These are phyloP conservation scores for Cyanodermella asteris DNA, from an alignment of 2,329 filamentous ascomycete species.

Conservation along the genomic window DNA sequence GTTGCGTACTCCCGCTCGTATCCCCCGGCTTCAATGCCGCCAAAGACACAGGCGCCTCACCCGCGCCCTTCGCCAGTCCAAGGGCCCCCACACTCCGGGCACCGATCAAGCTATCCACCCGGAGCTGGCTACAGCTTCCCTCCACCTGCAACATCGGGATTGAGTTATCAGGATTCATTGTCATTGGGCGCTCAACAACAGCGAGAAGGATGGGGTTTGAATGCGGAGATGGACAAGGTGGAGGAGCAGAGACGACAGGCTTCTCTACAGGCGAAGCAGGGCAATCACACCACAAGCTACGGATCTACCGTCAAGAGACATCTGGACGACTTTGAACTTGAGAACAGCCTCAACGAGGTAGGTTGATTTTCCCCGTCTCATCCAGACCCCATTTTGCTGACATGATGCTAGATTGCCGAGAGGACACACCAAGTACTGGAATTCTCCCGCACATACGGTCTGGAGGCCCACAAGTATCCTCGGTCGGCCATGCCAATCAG, in stretches of 20 bases:
- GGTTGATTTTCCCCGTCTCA: slow-evolving; percentile 5
- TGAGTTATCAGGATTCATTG: no score
- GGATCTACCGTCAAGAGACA: slow-evolving; percentile 33
- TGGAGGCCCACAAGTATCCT: slow-evolving; percentile 17
- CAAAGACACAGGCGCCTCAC: no score
- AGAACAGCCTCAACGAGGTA: slow-evolving; percentile 26
- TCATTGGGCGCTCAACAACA: no score
- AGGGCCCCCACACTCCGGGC: no score
- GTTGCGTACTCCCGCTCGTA: no score
- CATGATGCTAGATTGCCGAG: slow-evolving; percentile 19
- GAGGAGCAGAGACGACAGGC: background rate
- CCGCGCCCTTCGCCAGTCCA: no score
- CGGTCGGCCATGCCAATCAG: slow-evolving; percentile 3
- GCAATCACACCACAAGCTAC: background rate
- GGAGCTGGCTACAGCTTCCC: no score
- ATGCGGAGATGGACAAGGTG: background rate
- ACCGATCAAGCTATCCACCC: no score
- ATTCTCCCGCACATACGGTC: slow-evolving; percentile 22
- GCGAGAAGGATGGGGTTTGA: background rate
- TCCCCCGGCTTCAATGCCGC: no score
- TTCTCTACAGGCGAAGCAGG: background rate
- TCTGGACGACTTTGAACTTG: slow-evolving; percentile 39
- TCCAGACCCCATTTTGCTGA: slow-evolving; percentile 2
- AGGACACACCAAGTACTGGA: slow-evolving; percentile 21
- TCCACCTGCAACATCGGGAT: no score